Evolutionary conservation across 1,284 basidiomycete species (phyloP).

Genomic region (Ustilago nuda): DNA sequence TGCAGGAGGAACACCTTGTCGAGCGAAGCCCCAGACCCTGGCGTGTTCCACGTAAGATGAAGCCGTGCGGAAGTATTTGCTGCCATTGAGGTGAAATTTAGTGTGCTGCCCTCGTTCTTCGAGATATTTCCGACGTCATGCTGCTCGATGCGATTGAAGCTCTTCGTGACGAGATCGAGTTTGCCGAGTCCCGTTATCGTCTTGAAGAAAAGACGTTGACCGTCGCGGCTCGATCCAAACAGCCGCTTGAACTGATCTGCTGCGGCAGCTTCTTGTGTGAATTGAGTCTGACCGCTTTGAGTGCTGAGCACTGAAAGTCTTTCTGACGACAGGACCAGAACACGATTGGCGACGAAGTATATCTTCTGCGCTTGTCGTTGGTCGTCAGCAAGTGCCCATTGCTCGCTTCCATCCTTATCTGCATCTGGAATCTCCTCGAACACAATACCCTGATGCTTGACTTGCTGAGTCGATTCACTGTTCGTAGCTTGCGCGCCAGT

Average conservation of each 20-base stretch:
- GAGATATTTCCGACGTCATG: background rate
- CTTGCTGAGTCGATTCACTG: background rate
- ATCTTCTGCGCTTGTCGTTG: conserved; percentile 4
- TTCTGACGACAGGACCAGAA: conserved; percentile 7
- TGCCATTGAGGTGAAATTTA: background rate
- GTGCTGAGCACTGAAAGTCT: conserved; percentile 3
- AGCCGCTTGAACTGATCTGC: conserved; percentile 13
- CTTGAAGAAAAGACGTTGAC: conserved; percentile 19
- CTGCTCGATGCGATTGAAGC: conserved; percentile 5
- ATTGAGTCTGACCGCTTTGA: background rate
- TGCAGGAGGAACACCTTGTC: conserved; percentile 31
- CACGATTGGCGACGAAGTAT: conserved; percentile 1
- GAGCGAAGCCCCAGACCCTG: conserved; percentile 20
- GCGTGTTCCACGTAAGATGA: conserved; percentile 31
- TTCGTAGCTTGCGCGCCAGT: background rate
- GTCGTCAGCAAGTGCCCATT: conserved; percentile 11
- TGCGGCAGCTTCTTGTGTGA: conserved; percentile 8
- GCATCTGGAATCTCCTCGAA: conserved; percentile 3
- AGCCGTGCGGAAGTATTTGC: conserved; percentile 11
- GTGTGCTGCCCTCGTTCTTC: background rate
- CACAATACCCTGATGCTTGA: conserved; percentile 6
- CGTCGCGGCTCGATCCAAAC: conserved; percentile 23
- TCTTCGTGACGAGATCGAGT: conserved; percentile 9
- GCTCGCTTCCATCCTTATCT: background rate
- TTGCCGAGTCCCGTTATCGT: conserved; percentile 10